These are phyloP conservation scores for Penicillium brevicompactum DNA, from an alignment of 2,329 filamentous ascomycete species.

Conservation along the genomic window DNA sequence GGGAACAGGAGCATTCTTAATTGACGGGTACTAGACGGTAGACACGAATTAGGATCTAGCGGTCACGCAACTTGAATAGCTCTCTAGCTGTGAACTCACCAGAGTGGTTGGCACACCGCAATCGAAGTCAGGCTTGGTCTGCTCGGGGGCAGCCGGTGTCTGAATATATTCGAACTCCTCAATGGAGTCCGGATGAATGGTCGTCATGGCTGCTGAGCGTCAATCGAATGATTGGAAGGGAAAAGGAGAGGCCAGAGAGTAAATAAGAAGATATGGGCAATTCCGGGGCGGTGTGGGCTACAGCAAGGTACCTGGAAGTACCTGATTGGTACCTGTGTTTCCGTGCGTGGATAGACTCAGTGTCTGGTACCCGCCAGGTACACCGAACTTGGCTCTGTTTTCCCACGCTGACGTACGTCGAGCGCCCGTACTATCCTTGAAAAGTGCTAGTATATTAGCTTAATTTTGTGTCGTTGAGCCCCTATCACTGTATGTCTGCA, in stretches of 20 bases:
- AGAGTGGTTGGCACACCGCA: slow-evolving; percentile 64
- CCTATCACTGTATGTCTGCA: no score
- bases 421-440: not conserved
- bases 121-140: slow-evolving; percentile 54
- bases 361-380: slow-evolving; percentile 4
- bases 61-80: slow-evolving; percentile 4
- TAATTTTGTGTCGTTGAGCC: not conserved
- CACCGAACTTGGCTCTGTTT: not conserved
- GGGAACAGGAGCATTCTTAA: slow-evolving; percentile 92
- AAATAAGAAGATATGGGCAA: slow-evolving; percentile 23
- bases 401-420: not conserved
- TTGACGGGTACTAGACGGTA: slow-evolving; percentile 70
- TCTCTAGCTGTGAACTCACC: slow-evolving; percentile 46
- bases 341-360: slow-evolving; percentile 11
- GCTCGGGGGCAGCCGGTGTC: slow-evolving; percentile 60
- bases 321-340: slow-evolving; percentile 10
- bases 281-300: slow-evolving; percentile 22
- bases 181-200: slow-evolving; percentile 47
- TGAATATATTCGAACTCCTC: slow-evolving; percentile 58
- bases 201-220: slow-evolving; percentile 38
- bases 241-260: slow-evolving; percentile 25
- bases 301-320: slow-evolving; percentile 7
- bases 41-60: slow-evolving; percentile 4
- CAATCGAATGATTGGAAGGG: slow-evolving; percentile 27
- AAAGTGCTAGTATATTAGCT: not conserved